Evolutionary conservation across 306 rosid genomes (phyloP), one percentile per base, ranked within the genome.

Genomic region (Adenanthera pavonina): DNA sequence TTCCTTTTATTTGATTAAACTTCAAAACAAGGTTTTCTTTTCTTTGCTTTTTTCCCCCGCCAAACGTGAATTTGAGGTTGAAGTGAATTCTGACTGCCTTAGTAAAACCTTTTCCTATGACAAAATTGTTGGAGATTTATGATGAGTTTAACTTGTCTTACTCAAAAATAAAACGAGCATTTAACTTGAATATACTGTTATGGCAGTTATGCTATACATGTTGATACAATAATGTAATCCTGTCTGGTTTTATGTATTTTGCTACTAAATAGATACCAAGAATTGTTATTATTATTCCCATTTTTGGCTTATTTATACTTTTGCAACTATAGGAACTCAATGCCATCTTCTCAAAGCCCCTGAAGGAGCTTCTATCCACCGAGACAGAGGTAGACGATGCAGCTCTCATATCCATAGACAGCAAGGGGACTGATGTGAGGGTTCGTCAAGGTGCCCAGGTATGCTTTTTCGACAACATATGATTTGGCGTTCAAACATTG

Each of bases 361-460:
- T 93, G 48, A 96, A 90, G 86, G 91, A 96, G 78, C 89, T 96
- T 65, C 73, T 96, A 80, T 92, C 99, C 17, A 74, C 81, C n/a
- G 99, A 93, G 90, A 60, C 81, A 8, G 98, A 96, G 90, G 91
- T 96, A 72, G 99, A 96, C 79, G 99, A 96, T 78, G 99, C 97
- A 0, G 98, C 99, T 64, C 91, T 96, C 79, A 96, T 96, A 89
- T 96, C 99, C 35, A 93, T 96, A 75, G 99, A 96, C 88, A 96
- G 99, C 86, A 96, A 91, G 76, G 99, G 99, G 77, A 92, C 88
- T 6, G 99, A 96, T 83, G 87, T 96, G 38, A 91, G 99, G 87
- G 99, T 96, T 54, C 98, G 98, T 51, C 97, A 96, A 85, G 99
- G 99, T 47, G 99, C 98, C 60, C 97, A 96, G 98, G 99, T 95